phyloP scores from a whole-genome alignment of 2,329 filamentous ascomycete genomes.

The Alternaria longipes region DNA sequence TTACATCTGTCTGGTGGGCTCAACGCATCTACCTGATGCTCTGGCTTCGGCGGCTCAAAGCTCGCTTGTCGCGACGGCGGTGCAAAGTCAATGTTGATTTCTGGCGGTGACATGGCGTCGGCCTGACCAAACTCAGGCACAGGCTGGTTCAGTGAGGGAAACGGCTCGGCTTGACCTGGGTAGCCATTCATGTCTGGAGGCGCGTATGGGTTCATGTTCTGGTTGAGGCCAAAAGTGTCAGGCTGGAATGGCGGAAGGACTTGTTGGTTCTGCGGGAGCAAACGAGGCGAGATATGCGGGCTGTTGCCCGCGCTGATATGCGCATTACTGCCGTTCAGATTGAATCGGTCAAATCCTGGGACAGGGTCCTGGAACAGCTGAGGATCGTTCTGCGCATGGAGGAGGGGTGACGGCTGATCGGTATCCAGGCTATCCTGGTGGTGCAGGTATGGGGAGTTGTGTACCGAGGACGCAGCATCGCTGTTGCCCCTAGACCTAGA shows the following conservation, averaged over 20 bases:
- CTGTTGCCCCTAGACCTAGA: slow-evolving; percentile 71
- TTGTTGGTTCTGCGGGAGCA: slow-evolving; percentile 75
- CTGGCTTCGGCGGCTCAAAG: slow-evolving; percentile 72
- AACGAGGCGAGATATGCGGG: slow-evolving; percentile 73
- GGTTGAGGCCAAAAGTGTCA: slow-evolving; percentile 58
- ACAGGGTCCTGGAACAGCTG: slow-evolving; percentile 76
- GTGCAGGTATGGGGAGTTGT: slow-evolving; percentile 82
- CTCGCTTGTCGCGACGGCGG: slow-evolving; percentile 73
- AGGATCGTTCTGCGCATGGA: slow-evolving; percentile 75
- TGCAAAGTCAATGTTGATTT: slow-evolving; percentile 93
- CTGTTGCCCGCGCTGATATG: slow-evolving; percentile 72
- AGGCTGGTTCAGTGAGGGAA: slow-evolving; percentile 60
- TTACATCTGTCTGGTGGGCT: slow-evolving; percentile 77
- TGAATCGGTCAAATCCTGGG: slow-evolving; percentile 80
- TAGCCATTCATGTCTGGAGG: slow-evolving; percentile 63
- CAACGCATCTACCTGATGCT: slow-evolving; percentile 75
- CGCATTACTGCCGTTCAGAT: slow-evolving; percentile 61
- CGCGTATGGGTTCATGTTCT: slow-evolving; percentile 58
- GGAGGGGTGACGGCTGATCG: slow-evolving; percentile 81
- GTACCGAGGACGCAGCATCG: slow-evolving; percentile 78
- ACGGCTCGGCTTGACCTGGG: slow-evolving; percentile 58
- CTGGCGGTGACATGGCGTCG: slow-evolving; percentile 85
- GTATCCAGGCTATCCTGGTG: slow-evolving; percentile 82
- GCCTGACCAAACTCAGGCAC: slow-evolving; percentile 71
- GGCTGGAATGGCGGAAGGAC: slow-evolving; percentile 60